Evolutionary conservation across 352 stramenopile genomes (phyloP), one percentile per base, ranked within the genome.

Genomic region (Pythium volutum): DNA sequence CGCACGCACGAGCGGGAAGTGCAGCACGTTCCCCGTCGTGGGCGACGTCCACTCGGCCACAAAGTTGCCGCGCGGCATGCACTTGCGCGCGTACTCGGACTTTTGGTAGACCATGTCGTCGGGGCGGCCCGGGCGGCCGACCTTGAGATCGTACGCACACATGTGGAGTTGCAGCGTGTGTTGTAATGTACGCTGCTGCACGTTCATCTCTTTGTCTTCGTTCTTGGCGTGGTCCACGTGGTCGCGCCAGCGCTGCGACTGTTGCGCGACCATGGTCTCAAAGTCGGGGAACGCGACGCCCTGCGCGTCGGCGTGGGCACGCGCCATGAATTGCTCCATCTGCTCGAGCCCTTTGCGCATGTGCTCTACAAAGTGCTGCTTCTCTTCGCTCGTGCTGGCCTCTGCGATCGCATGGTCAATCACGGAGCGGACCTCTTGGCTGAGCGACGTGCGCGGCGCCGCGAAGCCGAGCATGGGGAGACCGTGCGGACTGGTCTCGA

Each of bases 31-130:
- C 9, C 46, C 43, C 5, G 52, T 66, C 29, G 20, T 15, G 4
- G 26, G 42, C 27, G 59, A 39, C 20, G 29, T 51, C 71, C 71
- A 91, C 49, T 85, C 65, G 22, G 73, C 77, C 18, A 93, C 66
- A 60, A 81, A 93, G 66, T 93, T 93, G 27, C 84, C 84, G 1
- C 84, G 78, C 29, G 84, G 84, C 48, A 89, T 75, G 70, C 73
- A 79, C 67, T 81, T 69, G 52, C 84, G 77, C 16, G 80, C 80
- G 58, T 91, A 93, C 48, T 73, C 63, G 14, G 70, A 84, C 27
- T 70, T 71, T 25, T 80, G 71, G 70, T 93, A 93, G 49, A 93
- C 80, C 10, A 69, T 57, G 50, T 93, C 84, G 43, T 93, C 84
- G 0, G 84, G 81, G 33, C 74, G 76, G n/a, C 81, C 81, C 0